Percentiles rank a stretch among this genome's conserved stretches.
phyloP scores from a whole-genome alignment of 805 yeast species.

The Metschnikowia koreensis region DNA sequence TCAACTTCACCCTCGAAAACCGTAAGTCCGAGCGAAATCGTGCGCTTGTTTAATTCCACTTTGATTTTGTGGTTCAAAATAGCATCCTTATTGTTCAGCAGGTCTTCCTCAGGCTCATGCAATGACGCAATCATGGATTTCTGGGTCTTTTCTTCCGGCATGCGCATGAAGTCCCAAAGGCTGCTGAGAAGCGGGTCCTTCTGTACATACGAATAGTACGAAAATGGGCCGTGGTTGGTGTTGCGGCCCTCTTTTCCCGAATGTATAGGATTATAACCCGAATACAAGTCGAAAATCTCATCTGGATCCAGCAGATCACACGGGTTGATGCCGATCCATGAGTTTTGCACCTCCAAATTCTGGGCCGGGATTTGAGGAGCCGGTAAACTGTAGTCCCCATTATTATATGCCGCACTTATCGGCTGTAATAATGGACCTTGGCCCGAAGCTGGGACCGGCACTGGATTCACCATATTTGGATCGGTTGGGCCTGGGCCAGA shows the following conservation, averaged over 20 bases:
- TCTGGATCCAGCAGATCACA: constrained; percentile 15
- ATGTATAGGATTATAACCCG: constrained; percentile 43
- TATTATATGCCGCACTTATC: not conserved
- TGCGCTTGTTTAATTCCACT: constrained; percentile 26
- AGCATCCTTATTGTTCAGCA: constrained; percentile 4
- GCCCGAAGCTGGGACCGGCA: not conserved
- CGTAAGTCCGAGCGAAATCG: constrained; percentile 35
- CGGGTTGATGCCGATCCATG: constrained; percentile 8
- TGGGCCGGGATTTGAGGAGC: not conserved
- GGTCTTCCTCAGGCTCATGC: constrained; percentile 10
- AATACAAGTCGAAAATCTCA: constrained; percentile 42
- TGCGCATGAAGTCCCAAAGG: constrained; percentile 11
- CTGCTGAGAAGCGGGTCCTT: constrained; percentile 38
- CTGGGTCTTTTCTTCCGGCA: not conserved
- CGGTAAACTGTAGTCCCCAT: not conserved
- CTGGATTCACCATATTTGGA: too few relatives aligned
- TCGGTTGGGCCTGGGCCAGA: too few relatives aligned
- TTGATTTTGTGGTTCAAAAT: constrained; percentile 6
- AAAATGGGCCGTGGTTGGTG: constrained; percentile 51
- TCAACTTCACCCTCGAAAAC: constrained; percentile 31
- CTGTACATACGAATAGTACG: constrained; percentile 47
- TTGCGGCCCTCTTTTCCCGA: constrained; percentile 37
- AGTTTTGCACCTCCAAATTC: not conserved
- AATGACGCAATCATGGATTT: not conserved
- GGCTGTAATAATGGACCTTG: not conserved